A percentile compares a stretch with the other conserved stretches of the same genome.
Evolutionary conservation across 257 asterid species (phyloP).

Genomic region (Solanum tarapatanum): DNA sequence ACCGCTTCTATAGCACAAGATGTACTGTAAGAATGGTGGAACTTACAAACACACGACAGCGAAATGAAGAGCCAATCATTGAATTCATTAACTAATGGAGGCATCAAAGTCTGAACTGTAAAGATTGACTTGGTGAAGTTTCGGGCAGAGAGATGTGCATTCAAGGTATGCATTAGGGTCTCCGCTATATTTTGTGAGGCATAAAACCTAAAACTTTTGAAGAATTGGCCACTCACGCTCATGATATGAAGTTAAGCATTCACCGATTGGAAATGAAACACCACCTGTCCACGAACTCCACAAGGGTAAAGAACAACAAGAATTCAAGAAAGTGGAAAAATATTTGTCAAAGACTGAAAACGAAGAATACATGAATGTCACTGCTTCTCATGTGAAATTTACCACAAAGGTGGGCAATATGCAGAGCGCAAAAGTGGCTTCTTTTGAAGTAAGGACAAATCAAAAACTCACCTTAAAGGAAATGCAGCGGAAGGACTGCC

Average conservation of each 20-base stretch:
- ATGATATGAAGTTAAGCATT: not conserved
- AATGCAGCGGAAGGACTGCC: not conserved
- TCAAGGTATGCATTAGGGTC: not conserved
- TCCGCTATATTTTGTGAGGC: no score
- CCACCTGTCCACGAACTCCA: not conserved
- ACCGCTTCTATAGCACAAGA: not conserved
- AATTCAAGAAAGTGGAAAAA: no score
- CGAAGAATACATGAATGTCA: no score
- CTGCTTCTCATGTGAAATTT: no score
- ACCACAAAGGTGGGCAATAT: no score
- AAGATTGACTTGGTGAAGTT: not conserved
- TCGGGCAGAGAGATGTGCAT: not conserved
- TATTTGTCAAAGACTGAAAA: no score
- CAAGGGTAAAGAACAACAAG: not conserved
- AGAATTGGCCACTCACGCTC: not conserved
- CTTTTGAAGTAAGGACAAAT: not conserved
- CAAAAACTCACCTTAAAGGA: not conserved
- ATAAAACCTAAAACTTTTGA: not conserved
- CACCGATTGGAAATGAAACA: fast-evolving
- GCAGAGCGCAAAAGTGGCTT: not conserved
- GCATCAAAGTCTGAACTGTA: not conserved
- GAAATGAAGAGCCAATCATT: not conserved
- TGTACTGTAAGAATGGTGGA: not conserved
- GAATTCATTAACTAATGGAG: not conserved
- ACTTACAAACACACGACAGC: not conserved